Conservation (phyloP, 2,329 filamentous ascomycete genomes). For the Sporothrix brunneoviolacea region DNA sequence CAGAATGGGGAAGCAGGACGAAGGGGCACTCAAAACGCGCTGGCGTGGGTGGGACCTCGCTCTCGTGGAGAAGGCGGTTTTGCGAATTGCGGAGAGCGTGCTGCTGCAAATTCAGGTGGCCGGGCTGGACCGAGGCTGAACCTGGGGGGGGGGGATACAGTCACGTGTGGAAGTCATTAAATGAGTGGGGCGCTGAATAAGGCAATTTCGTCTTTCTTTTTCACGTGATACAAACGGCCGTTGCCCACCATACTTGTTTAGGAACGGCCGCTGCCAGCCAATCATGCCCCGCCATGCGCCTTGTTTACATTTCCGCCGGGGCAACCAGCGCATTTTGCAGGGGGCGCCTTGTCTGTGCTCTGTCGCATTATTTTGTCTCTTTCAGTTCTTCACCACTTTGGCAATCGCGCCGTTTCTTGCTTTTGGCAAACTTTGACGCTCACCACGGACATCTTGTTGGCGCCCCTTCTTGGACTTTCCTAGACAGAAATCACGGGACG, state of each 20-base stretch:
- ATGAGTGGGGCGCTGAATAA: constrained; percentile 7
- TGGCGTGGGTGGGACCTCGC: constrained; percentile 3
- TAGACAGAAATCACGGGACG: no score
- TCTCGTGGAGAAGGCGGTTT: not conserved
- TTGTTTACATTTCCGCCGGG: constrained; percentile 21
- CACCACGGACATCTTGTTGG: not conserved
- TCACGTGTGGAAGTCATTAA: constrained; percentile 9
- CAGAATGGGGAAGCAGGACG: not conserved
- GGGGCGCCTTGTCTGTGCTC: not conserved
- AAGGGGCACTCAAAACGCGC: constrained; percentile 1
- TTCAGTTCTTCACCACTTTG: constrained; percentile 3
- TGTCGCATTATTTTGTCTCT: constrained; percentile 6
- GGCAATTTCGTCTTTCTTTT: not conserved
- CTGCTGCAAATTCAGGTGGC: constrained; percentile 18
- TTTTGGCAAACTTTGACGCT: not conserved
- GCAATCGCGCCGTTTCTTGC: not conserved
- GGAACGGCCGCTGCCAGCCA: constrained; percentile 7
- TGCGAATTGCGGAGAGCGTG: constrained; percentile 5
- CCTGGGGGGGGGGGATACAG: not conserved
- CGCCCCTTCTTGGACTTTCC: no score
- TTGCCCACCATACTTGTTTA: not conserved
- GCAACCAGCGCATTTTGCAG: constrained; percentile 9
- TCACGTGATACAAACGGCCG: constrained; percentile 7
- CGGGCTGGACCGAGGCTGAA: constrained; percentile 25
- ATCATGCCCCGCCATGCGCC: constrained; percentile 15